phyloP scores from a whole-genome alignment of 2,329 filamentous ascomycete genomes.

The Cladosporium sphaerospermum region DNA sequence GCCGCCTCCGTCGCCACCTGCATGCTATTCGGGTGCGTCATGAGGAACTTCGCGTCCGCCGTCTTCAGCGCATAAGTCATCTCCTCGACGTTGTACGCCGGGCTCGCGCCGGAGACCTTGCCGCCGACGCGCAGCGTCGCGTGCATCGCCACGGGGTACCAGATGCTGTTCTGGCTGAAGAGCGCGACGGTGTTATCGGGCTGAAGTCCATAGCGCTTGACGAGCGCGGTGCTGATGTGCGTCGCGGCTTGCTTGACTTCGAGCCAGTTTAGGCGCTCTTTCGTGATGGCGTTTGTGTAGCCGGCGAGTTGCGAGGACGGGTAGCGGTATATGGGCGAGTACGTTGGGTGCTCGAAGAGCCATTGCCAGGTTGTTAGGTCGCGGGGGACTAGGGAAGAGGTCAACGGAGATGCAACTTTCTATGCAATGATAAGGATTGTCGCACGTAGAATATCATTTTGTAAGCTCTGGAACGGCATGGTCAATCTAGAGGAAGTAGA shows the following conservation, averaged over 20 bases:
- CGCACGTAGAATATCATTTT: constrained; percentile 18
- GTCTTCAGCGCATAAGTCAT: constrained; percentile 60
- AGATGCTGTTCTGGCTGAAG: constrained; percentile 60
- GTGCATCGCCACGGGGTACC: constrained; percentile 60
- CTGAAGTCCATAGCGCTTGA: constrained; percentile 49
- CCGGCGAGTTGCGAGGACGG: constrained; percentile 39
- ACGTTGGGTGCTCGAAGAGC: constrained; percentile 50
- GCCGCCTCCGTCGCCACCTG: constrained; percentile 51
- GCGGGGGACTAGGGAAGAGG: constrained; percentile 42
- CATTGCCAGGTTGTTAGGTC: constrained; percentile 55
- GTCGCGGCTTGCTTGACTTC: constrained; percentile 53
- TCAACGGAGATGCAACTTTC: not conserved
- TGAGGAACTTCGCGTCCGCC: constrained; percentile 50
- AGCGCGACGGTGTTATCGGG: constrained; percentile 53
- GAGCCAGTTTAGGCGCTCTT: constrained; percentile 52
- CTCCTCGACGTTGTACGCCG: constrained; percentile 62
- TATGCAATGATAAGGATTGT: not conserved
- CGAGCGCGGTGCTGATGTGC: constrained; percentile 55
- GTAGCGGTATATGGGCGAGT: constrained; percentile 43
- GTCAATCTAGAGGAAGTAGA: not conserved
- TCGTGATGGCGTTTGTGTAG: constrained; percentile 54
- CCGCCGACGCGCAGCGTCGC: constrained; percentile 49
- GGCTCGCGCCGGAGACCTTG: constrained; percentile 56
- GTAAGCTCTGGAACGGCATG: constrained; percentile 23
- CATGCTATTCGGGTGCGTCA: constrained; percentile 51